phyloP scores from a whole-genome alignment of 2,329 filamentous ascomycete genomes.

The Pseudocercospora vitis region DNA sequence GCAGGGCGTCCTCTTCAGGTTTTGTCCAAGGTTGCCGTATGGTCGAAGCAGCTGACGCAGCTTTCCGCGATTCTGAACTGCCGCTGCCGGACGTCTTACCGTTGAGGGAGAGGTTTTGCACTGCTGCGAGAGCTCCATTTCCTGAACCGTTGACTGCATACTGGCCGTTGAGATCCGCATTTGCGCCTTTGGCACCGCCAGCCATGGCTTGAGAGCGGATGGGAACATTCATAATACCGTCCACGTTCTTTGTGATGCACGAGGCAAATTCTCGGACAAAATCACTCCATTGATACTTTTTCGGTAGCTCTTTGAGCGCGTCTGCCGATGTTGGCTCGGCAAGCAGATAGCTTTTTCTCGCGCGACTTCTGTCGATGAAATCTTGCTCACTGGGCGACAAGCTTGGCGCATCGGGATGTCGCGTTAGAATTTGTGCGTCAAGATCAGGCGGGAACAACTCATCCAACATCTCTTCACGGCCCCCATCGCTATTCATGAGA shows the following conservation, averaged over 20 bases:
- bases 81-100: conserved; percentile 9
- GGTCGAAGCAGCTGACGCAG: conserved; percentile 25
- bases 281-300: conserved; percentile 64
- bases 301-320: conserved; percentile 51
- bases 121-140: conserved; percentile 6
- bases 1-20: conserved; percentile 85
- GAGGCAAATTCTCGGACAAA: conserved; percentile 60
- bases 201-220: conserved; percentile 26
- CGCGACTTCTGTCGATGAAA: conserved; percentile 57
- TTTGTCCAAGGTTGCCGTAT: conserved; percentile 76
- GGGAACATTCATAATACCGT: conserved; percentile 41
- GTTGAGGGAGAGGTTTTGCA: conserved; percentile 7
- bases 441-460: conserved; percentile 61
- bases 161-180: conserved; percentile 9
- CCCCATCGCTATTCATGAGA: conserved; percentile 56
- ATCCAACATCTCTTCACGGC: conserved; percentile 57
- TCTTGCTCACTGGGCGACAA: conserved; percentile 60
- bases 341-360: conserved; percentile 58
- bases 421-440: conserved; percentile 53
- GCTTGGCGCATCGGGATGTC: conserved; percentile 54
- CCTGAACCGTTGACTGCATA: conserved; percentile 5
- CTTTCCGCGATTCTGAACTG: conserved; percentile 16
- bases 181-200: conserved; percentile 11
- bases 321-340: conserved; percentile 47
- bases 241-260: conserved; percentile 60